Evolutionary conservation across 2,329 filamentous ascomycete species (phyloP), one percentile per base, ranked within the genome.

Genomic region (Tolypocladium sp.): DNA sequence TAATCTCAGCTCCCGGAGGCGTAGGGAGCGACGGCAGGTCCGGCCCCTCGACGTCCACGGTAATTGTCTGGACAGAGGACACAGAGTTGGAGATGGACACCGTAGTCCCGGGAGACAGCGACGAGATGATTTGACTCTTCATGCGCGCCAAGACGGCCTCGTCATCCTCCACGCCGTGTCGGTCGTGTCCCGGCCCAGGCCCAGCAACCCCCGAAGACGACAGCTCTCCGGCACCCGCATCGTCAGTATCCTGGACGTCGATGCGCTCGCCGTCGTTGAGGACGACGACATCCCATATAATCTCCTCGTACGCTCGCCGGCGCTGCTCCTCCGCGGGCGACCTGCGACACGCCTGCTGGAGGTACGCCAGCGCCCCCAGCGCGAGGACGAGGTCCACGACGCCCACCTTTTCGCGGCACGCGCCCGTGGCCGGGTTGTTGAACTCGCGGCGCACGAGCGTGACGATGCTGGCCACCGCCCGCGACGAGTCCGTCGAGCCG

Each of bases 251-350:
- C 9, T 58, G 49, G 37, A 85, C 73, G 61, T 86, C 84, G 37
- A 87, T 79, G 41, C 82, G 78, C 53, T 79, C 76, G 10, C 82
- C 82, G 64, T 85, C 77, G 60, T 82, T 79, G 20, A 87, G 73
- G 0, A 88, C 82, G 9, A 88, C 83, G 3, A 88, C 81, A 65
- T 89, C 86, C 85, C 86, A 88, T 10, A 89, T 75, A 2, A 83
- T 72, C 61, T 87, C 82, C 59, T 86, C 82, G 22, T 76, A 75
- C 13, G 74, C 74, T 9, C 78, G 72, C 1, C 76, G 73, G 30
- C 74, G 73, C 8, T 69, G 71, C 63, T 85, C 81, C 55, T 81
- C 77, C 25, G 81, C 78, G 8, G 79, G 75, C 38, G 78, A 73
- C 51, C 76, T 79, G 57, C 77, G 77, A 61, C 82, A 86, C 67